These are phyloP conservation scores for Saturnispora gosingensis DNA, from an alignment of 805 yeast genomes.

Conservation along the genomic window DNA sequence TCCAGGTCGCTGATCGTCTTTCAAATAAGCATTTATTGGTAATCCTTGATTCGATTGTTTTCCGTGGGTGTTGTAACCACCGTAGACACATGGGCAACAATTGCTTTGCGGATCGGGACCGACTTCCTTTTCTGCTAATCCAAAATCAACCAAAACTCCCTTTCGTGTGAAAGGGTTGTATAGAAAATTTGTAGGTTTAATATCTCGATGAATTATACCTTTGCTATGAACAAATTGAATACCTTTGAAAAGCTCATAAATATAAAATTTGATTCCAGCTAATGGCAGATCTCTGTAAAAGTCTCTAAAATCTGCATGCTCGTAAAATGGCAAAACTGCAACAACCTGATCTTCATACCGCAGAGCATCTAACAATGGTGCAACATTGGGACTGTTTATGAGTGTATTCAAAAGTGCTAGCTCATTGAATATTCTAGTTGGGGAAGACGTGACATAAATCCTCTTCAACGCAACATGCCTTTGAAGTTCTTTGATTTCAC, in stretches of 20 bases:
- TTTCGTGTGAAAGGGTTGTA: constrained; percentile 53
- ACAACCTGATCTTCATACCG: constrained; percentile 86
- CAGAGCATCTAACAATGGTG: constrained; percentile 82
- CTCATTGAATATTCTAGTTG: constrained; percentile 84
- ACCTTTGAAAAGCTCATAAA: constrained; percentile 70
- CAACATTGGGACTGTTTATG: constrained; percentile 64
- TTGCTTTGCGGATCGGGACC: constrained; percentile 23
- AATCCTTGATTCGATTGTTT: constrained; percentile 21
- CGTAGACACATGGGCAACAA: constrained; percentile 49
- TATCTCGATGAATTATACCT: constrained; percentile 88
- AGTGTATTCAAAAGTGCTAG: constrained; percentile 63
- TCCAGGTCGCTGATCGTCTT: constrained; percentile 80
- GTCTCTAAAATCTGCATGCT: constrained; percentile 83
- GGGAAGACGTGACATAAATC: constrained; percentile 92
- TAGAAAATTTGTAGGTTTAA: constrained; percentile 89
- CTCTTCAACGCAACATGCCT: constrained; percentile 77
- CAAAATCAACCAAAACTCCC: constrained; percentile 88
- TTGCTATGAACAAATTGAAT: constrained; percentile 76
- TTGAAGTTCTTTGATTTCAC: constrained; percentile 15
- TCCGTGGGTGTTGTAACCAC: constrained; percentile 22
- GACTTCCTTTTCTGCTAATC: constrained; percentile 68
- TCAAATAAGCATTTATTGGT: constrained; percentile 58
- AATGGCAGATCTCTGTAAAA: constrained; percentile 75
- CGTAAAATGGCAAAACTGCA: constrained; percentile 85
- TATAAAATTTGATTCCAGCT: constrained; percentile 70